phyloP scores from a whole-genome alignment of 495 filamentous ascomycete genomes.

The Neurospora tetraspora region DNA sequence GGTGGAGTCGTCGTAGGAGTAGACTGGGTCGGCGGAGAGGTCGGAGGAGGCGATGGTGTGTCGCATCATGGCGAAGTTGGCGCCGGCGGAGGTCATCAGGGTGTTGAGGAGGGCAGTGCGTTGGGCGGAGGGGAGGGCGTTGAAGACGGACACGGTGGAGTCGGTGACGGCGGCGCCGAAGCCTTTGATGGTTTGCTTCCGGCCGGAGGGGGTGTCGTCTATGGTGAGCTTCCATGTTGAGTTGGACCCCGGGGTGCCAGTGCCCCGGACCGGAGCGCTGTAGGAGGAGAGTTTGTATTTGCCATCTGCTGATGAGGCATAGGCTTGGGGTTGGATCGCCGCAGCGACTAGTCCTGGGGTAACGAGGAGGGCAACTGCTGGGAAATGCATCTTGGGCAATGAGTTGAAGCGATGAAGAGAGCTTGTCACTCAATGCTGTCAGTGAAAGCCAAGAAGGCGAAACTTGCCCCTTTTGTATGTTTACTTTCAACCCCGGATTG shows the following conservation, averaged over 20 bases:
- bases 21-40: slow-evolving; percentile 36
- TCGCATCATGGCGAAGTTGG: slow-evolving; percentile 40
- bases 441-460: neutral
- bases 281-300: slow-evolving; percentile 34
- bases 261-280: slow-evolving; percentile 32
- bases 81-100: slow-evolving; percentile 37
- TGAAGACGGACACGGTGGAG: slow-evolving; percentile 43
- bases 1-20: slow-evolving; percentile 42
- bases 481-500: neutral
- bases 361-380: slow-evolving; percentile 5
- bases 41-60: slow-evolving; percentile 48
- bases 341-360: slow-evolving; percentile 8
- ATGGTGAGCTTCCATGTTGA: slow-evolving; percentile 41
- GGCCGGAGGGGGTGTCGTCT: slow-evolving; percentile 37
- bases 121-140: slow-evolving; percentile 28
- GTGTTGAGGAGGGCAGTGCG: slow-evolving; percentile 35
- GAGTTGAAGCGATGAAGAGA: neutral
- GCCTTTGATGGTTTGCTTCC: slow-evolving; percentile 41
- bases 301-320: slow-evolving; percentile 35
- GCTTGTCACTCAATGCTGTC: neutral
- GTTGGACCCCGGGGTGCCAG: slow-evolving; percentile 27
- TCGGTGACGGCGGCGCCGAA: slow-evolving; percentile 49
- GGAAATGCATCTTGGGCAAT: neutral
- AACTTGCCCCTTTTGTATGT: neutral
- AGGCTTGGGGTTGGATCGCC: slow-evolving; percentile 18